Evolutionary conservation across 257 asterid genomes (phyloP).

Genomic region (Nyctanthes arbortristis): DNA sequence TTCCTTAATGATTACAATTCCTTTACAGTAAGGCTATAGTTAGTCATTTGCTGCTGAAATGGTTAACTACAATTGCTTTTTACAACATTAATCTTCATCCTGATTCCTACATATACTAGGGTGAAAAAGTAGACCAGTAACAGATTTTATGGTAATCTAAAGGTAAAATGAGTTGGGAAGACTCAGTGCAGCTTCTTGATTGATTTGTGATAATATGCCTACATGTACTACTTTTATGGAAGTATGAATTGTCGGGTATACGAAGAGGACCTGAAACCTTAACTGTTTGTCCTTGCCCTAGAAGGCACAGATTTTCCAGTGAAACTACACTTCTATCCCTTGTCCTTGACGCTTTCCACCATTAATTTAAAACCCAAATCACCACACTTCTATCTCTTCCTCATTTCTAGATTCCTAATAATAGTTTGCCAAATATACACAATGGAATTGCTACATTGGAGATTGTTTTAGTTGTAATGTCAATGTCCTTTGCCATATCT

Average conservation of each 20-base stretch:
- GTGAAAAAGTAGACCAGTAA: neutral
- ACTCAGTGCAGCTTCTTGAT: neutral
- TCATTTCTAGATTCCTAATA: too few species aligned
- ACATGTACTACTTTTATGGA: neutral
- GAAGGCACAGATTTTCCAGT: too few species aligned
- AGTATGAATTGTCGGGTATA: neutral
- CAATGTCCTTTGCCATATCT: too few species aligned
- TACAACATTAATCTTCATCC: neutral
- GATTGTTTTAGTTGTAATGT: too few species aligned
- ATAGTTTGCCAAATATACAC: too few species aligned
- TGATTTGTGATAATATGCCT: neutral
- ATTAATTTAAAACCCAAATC: too few species aligned
- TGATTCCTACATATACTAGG: neutral
- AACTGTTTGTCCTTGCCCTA: neutral
- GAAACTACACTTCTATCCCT: too few species aligned
- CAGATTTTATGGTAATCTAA: neutral
- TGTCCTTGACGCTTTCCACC: too few species aligned
- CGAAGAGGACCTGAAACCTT: neutral
- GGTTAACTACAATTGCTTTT: neutral
- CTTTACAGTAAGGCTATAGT: neutral
- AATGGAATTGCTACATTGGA: too few species aligned
- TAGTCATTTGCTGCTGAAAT: neutral
- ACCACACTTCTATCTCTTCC: too few species aligned
- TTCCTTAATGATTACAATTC: neutral
- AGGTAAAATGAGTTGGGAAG: neutral